Conservation (phyloP, 2,329 filamentous ascomycete genomes). For the Paecilomyces sp. region DNA sequence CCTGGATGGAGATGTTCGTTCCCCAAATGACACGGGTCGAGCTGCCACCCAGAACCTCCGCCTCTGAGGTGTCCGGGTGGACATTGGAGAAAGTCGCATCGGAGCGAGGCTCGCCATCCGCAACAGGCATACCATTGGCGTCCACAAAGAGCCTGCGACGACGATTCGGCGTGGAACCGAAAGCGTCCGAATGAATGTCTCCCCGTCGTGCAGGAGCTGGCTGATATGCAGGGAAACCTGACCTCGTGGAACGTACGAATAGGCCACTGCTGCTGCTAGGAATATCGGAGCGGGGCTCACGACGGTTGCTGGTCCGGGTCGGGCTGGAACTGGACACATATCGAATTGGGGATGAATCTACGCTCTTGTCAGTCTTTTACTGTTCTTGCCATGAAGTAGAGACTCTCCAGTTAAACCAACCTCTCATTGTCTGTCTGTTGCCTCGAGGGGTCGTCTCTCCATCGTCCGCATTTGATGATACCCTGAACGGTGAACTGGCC, state of each 20-base stretch:
- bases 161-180: constrained; percentile 45
- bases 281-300: constrained; percentile 60
- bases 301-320: constrained; percentile 48
- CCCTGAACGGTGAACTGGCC: constrained; percentile 43
- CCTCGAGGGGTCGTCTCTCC: constrained; percentile 38
- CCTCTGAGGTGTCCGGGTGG: constrained; percentile 84
- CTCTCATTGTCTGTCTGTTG: constrained; percentile 28
- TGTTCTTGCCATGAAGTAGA: not conserved
- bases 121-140: constrained; percentile 54
- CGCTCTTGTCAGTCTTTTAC: constrained; percentile 9
- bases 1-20: constrained; percentile 89
- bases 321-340: constrained; percentile 89
- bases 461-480: constrained; percentile 31
- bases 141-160: constrained; percentile 58
- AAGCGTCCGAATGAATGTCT: constrained; percentile 78
- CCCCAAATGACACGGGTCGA: constrained; percentile 89
- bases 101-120: constrained; percentile 43
- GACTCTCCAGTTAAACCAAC: constrained; percentile 18
- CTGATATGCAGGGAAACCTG: constrained; percentile 43
- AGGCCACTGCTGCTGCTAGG: constrained; percentile 79
- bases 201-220: constrained; percentile 61
- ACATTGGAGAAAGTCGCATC: constrained; percentile 61
- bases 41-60: constrained; percentile 74
- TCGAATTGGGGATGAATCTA: constrained; percentile 86
- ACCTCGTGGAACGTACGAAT: constrained; percentile 63